These are phyloP conservation scores for Leucocoprinus birnbaumii DNA, from an alignment of 768 basidiomycete species.

Conservation along the genomic window DNA sequence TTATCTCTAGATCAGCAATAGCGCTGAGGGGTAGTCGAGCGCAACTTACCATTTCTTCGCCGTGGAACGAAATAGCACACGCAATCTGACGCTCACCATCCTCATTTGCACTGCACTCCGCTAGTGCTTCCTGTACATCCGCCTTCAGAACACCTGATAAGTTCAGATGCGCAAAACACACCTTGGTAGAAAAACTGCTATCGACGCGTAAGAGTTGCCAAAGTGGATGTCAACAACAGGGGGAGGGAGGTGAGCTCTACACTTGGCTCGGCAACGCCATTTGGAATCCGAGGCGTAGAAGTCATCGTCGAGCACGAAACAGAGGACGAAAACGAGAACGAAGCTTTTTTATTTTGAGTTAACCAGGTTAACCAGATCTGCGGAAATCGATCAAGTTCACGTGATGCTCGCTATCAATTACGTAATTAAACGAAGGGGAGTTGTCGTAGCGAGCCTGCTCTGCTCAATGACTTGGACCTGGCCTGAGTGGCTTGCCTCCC, in stretches of 20 bases:
- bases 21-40: not conserved
- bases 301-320: not conserved
- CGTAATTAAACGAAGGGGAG: too few relatives aligned
- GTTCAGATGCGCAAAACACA: conserved; percentile 26
- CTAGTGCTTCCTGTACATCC: conserved; percentile 82
- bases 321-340: not conserved
- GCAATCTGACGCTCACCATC: conserved; percentile 99
- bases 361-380: not conserved
- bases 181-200: conserved; percentile 95
- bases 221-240: conserved; percentile 93
- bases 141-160: not conserved
- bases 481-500: too few relatives aligned
- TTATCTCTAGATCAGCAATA: conserved; percentile 12
- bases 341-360: conserved; percentile 3
- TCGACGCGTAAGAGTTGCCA: conserved; percentile 92
- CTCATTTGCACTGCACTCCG: conserved; percentile 96
- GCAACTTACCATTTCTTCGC: conserved; percentile 84
- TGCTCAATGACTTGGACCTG: too few relatives aligned
- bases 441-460: too few relatives aligned
- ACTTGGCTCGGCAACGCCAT: conserved; percentile 43
- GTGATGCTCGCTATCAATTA: too few relatives aligned
- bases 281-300: conserved; percentile 28
- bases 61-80: conserved; percentile 86
- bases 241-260: conserved; percentile 36
- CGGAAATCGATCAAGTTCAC: not conserved